These are phyloP conservation scores for Quaeritorhiza haematococci DNA, from an alignment of 371 early-diverging fungal genomes.

Conservation along the genomic window DNA sequence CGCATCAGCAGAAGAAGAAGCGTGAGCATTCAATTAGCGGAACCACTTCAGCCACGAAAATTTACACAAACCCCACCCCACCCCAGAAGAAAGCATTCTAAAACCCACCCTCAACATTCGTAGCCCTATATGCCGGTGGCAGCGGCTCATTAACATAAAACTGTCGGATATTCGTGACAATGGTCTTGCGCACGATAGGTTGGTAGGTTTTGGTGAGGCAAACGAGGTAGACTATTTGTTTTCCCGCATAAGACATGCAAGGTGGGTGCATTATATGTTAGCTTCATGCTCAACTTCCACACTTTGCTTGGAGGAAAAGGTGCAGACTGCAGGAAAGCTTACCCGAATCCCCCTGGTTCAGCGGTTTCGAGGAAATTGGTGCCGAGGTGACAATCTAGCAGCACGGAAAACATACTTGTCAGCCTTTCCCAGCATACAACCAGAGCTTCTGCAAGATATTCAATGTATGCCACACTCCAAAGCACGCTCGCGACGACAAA, in stretches of 20 bases:
- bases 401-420: neutral
- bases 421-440: neutral
- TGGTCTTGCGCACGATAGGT: conserved; percentile 32
- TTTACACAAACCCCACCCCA: too few relatives aligned
- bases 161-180: conserved; percentile 37
- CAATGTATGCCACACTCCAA: too few relatives aligned
- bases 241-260: neutral
- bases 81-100: too few relatives aligned
- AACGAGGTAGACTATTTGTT: conserved; percentile 19
- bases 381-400: conserved; percentile 17
- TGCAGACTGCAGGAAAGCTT: neutral
- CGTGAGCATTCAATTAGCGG: too few relatives aligned
- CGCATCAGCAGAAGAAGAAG: too few relatives aligned
- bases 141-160: conserved; percentile 30
- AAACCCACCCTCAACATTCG: conserved; percentile 32
- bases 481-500: too few relatives aligned
- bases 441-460: too few relatives aligned
- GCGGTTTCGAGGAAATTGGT: conserved; percentile 9
- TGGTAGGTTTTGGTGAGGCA: conserved; percentile 32
- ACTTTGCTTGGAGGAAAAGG: too few relatives aligned
- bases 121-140: conserved; percentile 31
- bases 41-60: too few relatives aligned
- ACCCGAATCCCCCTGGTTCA: conserved; percentile 30
- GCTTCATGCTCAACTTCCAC: too few relatives aligned
- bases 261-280: too few relatives aligned